Conservation (phyloP, 176 grass and related monocot genomes). For the Oryza australiensis region DNA sequence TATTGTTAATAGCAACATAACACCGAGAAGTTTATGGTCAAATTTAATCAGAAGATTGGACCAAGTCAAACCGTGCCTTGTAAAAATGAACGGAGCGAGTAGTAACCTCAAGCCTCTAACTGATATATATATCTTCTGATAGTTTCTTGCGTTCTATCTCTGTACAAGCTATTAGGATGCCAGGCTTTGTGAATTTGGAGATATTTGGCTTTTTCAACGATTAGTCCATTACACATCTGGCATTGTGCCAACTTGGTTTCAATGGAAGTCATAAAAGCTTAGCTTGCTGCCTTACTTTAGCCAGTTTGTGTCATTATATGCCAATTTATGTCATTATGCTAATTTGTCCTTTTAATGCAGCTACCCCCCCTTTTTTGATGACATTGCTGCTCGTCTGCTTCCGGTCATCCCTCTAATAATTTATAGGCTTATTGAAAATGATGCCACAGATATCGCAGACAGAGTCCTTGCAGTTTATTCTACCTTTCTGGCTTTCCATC, state of each 20-base stretch:
- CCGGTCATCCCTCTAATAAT: conserved; percentile 88
- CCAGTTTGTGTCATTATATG: neutral
- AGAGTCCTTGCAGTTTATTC: conserved; percentile 88
- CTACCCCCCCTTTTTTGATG: conserved; percentile 93
- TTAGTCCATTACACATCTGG: neutral
- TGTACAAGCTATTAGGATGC: conserved; percentile 20
- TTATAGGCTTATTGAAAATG: conserved; percentile 98
- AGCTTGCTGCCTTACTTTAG: conserved; percentile 16
- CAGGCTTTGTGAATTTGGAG: conserved; percentile 17
- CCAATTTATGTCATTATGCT: neutral
- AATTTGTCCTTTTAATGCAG: conserved; percentile 57
- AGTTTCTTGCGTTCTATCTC: conserved; percentile 17
- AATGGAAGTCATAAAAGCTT: conserved; percentile 25
- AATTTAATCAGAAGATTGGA: neutral
- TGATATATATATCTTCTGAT: conserved; percentile 14
- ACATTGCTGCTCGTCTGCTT: conserved; percentile 89
- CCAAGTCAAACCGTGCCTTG: neutral
- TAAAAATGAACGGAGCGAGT: neutral
- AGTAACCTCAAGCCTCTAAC: neutral
- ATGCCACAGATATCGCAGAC: conserved; percentile 79
- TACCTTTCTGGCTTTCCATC: conserved; percentile 81
- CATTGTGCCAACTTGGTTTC: conserved; percentile 27
- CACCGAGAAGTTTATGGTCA: neutral
- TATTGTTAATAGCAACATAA: neutral
- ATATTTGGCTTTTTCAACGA: conserved; percentile 35